phyloP scores from a whole-genome alignment of 2,329 filamentous ascomycete species.

The Cladorrhinum sp. region DNA sequence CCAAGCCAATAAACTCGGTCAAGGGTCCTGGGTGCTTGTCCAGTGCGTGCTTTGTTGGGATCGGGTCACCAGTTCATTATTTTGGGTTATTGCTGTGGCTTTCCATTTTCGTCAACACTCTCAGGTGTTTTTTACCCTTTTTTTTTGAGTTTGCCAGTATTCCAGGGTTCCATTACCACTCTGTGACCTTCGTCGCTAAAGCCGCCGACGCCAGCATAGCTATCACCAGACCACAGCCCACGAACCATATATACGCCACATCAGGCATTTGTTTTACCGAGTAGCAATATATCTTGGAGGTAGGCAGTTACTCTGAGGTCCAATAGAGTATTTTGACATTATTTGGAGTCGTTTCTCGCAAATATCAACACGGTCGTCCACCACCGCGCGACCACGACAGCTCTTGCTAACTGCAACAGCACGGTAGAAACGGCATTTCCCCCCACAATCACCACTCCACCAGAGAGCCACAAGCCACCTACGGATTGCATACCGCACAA shows the following conservation, averaged over 20 bases:
- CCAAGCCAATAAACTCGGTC: neutral
- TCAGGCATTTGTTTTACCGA: neutral
- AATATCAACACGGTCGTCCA: no score
- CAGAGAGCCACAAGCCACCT: neutral
- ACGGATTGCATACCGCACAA: neutral
- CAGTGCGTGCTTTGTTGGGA: neutral
- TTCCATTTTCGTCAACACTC: neutral
- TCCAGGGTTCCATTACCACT: neutral
- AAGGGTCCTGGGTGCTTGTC: neutral
- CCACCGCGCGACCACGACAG: neutral
- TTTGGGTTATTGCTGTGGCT: neutral
- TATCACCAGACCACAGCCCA: neutral
- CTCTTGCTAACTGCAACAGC: neutral
- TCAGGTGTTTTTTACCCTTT: neutral
- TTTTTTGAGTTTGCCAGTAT: neutral
- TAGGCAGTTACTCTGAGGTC: neutral
- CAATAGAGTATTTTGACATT: no score
- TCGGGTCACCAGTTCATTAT: neutral
- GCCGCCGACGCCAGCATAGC: neutral
- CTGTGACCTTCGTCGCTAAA: neutral
- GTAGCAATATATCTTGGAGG: neutral
- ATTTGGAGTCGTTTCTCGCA: no score
- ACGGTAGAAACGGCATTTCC: neutral
- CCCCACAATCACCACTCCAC: neutral
- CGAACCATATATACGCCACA: neutral